Conservation (phyloP, 768 basidiomycete species). For the Leccinum disarticulatum region DNA sequence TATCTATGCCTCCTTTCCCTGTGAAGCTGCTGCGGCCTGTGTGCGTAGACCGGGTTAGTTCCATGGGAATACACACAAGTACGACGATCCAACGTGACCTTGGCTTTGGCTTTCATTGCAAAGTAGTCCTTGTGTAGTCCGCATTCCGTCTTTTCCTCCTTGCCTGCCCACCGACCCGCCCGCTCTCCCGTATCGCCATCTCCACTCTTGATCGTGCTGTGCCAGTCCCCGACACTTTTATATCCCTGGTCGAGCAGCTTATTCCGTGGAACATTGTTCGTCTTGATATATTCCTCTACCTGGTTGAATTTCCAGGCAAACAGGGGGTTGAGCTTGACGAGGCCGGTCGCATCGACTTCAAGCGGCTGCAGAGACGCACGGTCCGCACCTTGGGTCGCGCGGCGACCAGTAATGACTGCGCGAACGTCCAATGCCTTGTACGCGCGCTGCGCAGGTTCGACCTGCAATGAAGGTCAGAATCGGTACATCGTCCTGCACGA, state of each 20-base stretch:
- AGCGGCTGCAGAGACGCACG: slow-evolving; percentile 80
- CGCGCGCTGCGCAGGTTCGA: slow-evolving; percentile 89
- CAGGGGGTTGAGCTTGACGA: slow-evolving; percentile 94
- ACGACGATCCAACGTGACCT: slow-evolving; percentile 20
- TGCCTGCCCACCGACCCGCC: slow-evolving; percentile 89
- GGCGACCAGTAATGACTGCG: slow-evolving; percentile 93
- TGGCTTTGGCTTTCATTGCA: slow-evolving; percentile 60
- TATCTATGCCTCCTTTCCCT: background rate
- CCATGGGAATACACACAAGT: background rate
- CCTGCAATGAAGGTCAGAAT: slow-evolving; percentile 43
- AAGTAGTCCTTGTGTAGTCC: slow-evolving; percentile 94
- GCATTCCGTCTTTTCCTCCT: slow-evolving; percentile 86
- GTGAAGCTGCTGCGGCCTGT: background rate
- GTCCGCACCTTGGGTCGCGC: slow-evolving; percentile 90
- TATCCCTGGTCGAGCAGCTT: slow-evolving; percentile 88
- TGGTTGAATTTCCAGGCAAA: slow-evolving; percentile 83
- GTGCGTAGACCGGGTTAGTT: background rate
- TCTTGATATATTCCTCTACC: slow-evolving; percentile 82
- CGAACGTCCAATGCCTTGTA: slow-evolving; percentile 78
- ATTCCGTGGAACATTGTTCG: slow-evolving; percentile 85
- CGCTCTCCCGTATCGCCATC: slow-evolving; percentile 68
- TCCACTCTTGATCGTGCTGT: slow-evolving; percentile 78
- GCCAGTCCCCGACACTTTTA: slow-evolving; percentile 96
- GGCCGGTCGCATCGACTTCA: slow-evolving; percentile 86
- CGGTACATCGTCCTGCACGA: background rate